These are phyloP conservation scores for Ambrosiella beaveri DNA, from an alignment of 2,329 filamentous ascomycete species.

Conservation along the genomic window DNA sequence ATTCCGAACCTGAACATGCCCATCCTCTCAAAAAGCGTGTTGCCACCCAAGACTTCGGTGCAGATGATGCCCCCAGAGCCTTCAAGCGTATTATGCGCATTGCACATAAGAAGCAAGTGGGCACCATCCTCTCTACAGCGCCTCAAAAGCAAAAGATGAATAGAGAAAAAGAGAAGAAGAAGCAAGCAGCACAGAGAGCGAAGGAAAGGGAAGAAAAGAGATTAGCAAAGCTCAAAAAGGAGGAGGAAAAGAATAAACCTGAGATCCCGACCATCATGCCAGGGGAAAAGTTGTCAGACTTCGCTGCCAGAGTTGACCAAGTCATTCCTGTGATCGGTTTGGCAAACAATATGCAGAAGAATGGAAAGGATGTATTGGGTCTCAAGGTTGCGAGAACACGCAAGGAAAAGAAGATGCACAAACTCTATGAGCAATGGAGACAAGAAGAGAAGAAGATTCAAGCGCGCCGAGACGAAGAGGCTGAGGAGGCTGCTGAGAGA, in stretches of 20 bases:
- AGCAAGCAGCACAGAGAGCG: conserved; percentile 16
- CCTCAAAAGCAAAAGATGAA: conserved; percentile 15
- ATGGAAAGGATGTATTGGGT: conserved; percentile 45
- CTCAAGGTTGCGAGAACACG: conserved; percentile 55
- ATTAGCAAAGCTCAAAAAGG: conserved; percentile 17
- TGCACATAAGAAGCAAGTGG: conserved; percentile 23
- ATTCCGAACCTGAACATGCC: conserved; percentile 25
- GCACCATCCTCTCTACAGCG: conserved; percentile 8
- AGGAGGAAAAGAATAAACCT: conserved; percentile 15
- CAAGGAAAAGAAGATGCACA: conserved; percentile 70
- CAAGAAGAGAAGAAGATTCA: conserved; percentile 47
- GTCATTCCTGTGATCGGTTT: conserved; percentile 62
- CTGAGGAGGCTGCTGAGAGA: conserved; percentile 44
- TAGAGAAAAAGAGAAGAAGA: conserved; percentile 7
- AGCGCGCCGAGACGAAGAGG: conserved; percentile 47
- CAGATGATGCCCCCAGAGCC: conserved; percentile 70
- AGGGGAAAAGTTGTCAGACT: conserved; percentile 69
- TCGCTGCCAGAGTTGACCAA: conserved; percentile 66
- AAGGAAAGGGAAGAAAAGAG: conserved; percentile 24
- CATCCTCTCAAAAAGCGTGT: conserved; percentile 18
- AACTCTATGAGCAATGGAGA: conserved; percentile 61
- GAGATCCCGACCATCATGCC: conserved; percentile 55
- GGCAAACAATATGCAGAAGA: conserved; percentile 40
- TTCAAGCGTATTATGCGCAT: conserved; percentile 76
- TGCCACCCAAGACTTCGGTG: conserved; percentile 24